These are phyloP conservation scores for Astragalus glycyphyllos DNA, from an alignment of 306 rosid genomes.

Conservation along the genomic window DNA sequence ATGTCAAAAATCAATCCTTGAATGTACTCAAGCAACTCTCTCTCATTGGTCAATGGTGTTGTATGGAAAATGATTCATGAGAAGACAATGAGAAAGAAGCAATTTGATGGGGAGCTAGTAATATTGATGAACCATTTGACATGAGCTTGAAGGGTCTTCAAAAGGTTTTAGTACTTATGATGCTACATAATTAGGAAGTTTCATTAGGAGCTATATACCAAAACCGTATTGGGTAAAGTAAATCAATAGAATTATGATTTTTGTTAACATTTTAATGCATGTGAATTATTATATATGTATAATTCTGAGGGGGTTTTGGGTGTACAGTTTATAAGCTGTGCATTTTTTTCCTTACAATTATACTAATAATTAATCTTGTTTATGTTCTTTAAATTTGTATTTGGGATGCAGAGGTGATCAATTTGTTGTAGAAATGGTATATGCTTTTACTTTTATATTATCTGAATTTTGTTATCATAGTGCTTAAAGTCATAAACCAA, in stretches of 20 bases:
- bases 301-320: conserved; percentile 55
- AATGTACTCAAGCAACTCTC: conserved; percentile 19
- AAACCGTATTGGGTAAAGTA: conserved; percentile 43
- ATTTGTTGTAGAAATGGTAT: conserved; percentile 40
- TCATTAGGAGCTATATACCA: conserved; percentile 43
- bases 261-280: conserved; percentile 55
- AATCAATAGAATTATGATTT: conserved; percentile 50
- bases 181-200: conserved; percentile 45
- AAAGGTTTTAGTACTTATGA: conserved; percentile 38
- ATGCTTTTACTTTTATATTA: background rate
- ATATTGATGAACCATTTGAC: background rate
- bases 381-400: too few species aligned
- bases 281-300: conserved; percentile 49
- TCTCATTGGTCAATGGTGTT: conserved; percentile 31
- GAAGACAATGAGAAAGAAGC: conserved; percentile 35
- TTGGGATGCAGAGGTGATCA: conserved; percentile 39
- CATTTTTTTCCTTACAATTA: conserved; percentile 46
- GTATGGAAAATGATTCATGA: conserved; percentile 39
- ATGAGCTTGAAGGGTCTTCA: conserved; percentile 30
- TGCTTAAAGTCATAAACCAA: background rate
- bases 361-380: conserved; percentile 44
- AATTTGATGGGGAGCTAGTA: conserved; percentile 26
- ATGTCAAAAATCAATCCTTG: conserved; percentile 26
- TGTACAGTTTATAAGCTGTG: conserved; percentile 58
- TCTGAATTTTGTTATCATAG: conserved; percentile 1